Evolutionary conservation across 2,329 filamentous ascomycete genomes (phyloP), one percentile per base, ranked within the genome.

Genomic region (Aspergillus flavus): DNA sequence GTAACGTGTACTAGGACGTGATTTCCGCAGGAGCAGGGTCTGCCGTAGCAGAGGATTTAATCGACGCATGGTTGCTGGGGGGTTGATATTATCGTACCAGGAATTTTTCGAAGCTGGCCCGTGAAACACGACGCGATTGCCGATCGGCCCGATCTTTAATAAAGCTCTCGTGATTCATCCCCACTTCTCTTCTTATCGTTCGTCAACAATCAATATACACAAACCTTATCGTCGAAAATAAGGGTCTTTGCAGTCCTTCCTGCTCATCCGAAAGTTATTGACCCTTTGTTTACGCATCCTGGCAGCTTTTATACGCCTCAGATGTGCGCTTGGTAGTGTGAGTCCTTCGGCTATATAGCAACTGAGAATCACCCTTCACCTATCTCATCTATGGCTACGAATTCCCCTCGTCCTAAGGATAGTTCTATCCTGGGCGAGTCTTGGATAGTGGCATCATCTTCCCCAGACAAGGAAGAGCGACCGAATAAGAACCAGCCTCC

Each of bases 391-490:
- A 69, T 69, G 67, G 57, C 66, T 48, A 48, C 55, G 41, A 14
- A 46, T 14, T 30, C 30, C 1, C 19, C 57, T 41, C 57, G 57
- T 41, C 46, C 61, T 26, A 53, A 58, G 53, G 58, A 59, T 26
- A 61, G 57, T 55, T 68, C 72, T 36, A 64, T 68, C 39, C 65
- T 79, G 60, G 75, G 72, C 10, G 76, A 78, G 53, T 79, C 77
- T 48, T 79, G 77, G 77, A 73, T 79, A 32, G 69, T 78, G n/a
- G 69, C 76, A 32, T 72, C 68, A 23, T 62, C 46, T 50, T 63
- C 65, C 16, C 32, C 62, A 11, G 67, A 71, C 16, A 62, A 66
- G 19, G 54, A 64, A 50, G 52, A 68, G 14, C 36, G 21, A 10
- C 54, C 41, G 10, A 55, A 59, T 28, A n/a, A 16, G 48, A n/a